Percentiles rank a stretch among this genome's conserved stretches.
phyloP scores from a whole-genome alignment of 768 basidiomycete species.

The Lactifluus rugatus region DNA sequence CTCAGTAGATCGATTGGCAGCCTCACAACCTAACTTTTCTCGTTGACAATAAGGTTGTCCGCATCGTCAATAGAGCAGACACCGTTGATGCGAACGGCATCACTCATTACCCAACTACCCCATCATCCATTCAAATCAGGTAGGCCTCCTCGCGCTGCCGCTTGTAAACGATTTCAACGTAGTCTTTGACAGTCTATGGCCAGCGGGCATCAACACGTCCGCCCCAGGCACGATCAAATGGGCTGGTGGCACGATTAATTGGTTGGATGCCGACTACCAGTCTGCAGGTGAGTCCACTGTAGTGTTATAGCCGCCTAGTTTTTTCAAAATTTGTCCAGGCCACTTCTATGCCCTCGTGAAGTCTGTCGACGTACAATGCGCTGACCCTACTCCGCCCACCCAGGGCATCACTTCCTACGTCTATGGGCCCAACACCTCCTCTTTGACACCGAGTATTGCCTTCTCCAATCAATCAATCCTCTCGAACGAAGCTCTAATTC shows the following conservation, averaged over 20 bases:
- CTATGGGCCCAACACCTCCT: constrained; percentile 47
- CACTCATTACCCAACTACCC: constrained; percentile 62
- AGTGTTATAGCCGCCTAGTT: neutral
- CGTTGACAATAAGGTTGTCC: constrained; percentile 63
- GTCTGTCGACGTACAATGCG: constrained; percentile 55
- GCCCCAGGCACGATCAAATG: constrained; percentile 66
- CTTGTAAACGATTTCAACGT: neutral
- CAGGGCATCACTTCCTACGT: constrained; percentile 52
- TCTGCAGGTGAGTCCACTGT: constrained; percentile 37
- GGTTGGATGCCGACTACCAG: constrained; percentile 67
- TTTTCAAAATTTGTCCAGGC: constrained; percentile 28
- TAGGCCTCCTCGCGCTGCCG: constrained; percentile 24
- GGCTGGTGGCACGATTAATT: constrained; percentile 78
- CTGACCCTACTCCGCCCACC: constrained; percentile 36
- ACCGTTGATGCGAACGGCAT: constrained; percentile 46
- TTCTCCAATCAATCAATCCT: constrained; percentile 52
- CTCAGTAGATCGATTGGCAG: constrained; percentile 68
- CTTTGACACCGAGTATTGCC: constrained; percentile 41
- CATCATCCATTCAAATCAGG: constrained; percentile 75
- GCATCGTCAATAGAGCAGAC: constrained; percentile 55
- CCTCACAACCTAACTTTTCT: constrained; percentile 53
- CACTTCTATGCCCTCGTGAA: constrained; percentile 62
- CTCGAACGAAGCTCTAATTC: constrained; percentile 36
- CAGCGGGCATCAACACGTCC: constrained; percentile 57
- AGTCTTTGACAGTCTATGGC: constrained; percentile 48